These are phyloP conservation scores for Hypholoma sublateritium DNA, from an alignment of 768 basidiomycete species.

Conservation along the genomic window DNA sequence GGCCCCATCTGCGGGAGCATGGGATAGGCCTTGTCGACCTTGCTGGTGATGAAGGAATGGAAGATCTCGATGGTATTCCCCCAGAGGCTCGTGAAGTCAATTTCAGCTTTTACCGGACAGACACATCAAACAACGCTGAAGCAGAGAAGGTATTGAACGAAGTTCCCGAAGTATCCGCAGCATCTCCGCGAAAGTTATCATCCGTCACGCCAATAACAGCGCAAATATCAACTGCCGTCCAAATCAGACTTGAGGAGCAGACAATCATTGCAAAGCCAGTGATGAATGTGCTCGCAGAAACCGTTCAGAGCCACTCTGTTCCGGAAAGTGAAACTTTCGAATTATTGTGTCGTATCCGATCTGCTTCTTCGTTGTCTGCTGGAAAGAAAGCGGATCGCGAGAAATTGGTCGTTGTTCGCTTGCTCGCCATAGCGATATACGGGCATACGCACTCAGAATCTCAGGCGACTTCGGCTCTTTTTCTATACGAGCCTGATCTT, in stretches of 20 bases:
- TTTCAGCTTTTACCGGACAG: conserved; percentile 79
- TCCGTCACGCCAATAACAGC: conserved; percentile 27
- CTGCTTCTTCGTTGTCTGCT: conserved; percentile 66
- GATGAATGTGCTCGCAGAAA: conserved; percentile 78
- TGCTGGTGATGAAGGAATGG: conserved; percentile 50
- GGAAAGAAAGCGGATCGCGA: conserved; percentile 64
- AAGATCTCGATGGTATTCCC: conserved; percentile 63
- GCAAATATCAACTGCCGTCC: conserved; percentile 50
- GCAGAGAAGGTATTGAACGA: conserved; percentile 48
- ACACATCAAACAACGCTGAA: conserved; percentile 35
- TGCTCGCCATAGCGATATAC: conserved; percentile 89
- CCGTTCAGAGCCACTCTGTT: conserved; percentile 63
- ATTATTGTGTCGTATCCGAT: conserved; percentile 81
- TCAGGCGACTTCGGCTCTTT: conserved; percentile 76
- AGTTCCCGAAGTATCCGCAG: conserved; percentile 40
- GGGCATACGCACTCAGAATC: conserved; percentile 83
- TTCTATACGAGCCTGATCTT: conserved; percentile 94
- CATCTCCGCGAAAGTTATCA: conserved; percentile 43
- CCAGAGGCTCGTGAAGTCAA: conserved; percentile 75
- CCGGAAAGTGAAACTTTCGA: conserved; percentile 87
- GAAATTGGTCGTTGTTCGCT: conserved; percentile 77
- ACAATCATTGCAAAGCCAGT: conserved; percentile 58
- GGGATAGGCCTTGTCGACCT: conserved; percentile 77
- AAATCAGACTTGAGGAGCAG: conserved; percentile 61
- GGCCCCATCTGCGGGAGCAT: conserved; percentile 80